Evolutionary conservation across 768 basidiomycete species (phyloP).

Genomic region (Cyclocybe aegerita): DNA sequence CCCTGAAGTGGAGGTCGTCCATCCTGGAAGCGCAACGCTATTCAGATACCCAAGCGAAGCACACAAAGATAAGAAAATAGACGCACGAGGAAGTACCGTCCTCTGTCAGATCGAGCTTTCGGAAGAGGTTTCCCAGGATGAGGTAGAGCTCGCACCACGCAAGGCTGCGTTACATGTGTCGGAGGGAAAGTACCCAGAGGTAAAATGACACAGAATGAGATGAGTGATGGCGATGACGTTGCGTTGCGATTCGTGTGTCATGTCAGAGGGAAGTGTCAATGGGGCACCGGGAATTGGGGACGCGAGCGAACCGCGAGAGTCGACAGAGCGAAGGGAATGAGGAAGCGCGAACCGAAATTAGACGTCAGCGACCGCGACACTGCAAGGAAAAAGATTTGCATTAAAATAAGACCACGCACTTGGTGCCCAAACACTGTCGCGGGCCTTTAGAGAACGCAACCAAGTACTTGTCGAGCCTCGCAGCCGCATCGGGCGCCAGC

Average conservation of each 20-base stretch:
- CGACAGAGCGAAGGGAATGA: too few species aligned
- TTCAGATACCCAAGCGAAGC: background rate
- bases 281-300: too few species aligned
- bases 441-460: slow-evolving; percentile 43
- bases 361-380: slow-evolving; percentile 1
- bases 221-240: too few species aligned
- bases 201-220: too few species aligned
- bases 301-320: too few species aligned
- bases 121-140: slow-evolving; percentile 30
- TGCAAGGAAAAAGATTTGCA: background rate
- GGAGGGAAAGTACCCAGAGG: too few species aligned
- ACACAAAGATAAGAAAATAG: background rate
- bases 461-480: slow-evolving; percentile 33
- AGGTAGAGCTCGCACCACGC: slow-evolving; percentile 33
- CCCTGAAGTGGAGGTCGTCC: slow-evolving; percentile 8
- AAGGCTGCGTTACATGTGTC: slow-evolving; percentile 15
- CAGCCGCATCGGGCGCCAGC: slow-evolving; percentile 28
- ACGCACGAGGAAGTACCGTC: slow-evolving; percentile 13
- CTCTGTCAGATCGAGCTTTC: slow-evolving; percentile 25
- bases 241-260: too few species aligned
- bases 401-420: slow-evolving; percentile 24
- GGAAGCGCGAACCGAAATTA: background rate
- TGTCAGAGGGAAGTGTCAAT: too few species aligned
- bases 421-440: slow-evolving; percentile 38
- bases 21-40: background rate